Evolutionary conservation across 2,329 filamentous ascomycete genomes (phyloP).

Genomic region (Akanthomyces lecanii): DNA sequence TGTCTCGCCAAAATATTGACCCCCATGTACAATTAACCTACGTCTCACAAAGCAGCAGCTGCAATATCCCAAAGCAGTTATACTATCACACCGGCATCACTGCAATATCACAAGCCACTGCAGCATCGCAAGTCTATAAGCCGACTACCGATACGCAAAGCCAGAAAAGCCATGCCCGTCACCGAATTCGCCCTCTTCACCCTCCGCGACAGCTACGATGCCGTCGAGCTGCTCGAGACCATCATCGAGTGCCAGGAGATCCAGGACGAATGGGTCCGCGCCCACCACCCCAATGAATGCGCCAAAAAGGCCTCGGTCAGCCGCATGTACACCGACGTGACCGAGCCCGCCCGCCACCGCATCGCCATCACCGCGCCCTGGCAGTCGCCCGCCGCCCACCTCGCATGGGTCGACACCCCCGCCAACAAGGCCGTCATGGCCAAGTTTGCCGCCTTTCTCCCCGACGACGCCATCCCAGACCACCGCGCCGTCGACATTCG

Average conservation of each 20-base stretch:
- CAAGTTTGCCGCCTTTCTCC: conserved; percentile 31
- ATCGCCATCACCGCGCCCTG: conserved; percentile 44
- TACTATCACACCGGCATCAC: not conserved
- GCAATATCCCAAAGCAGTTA: not conserved
- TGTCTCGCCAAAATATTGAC: not conserved
- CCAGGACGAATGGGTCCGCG: conserved; percentile 38
- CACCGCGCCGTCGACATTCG: conserved; percentile 31
- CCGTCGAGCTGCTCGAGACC: conserved; percentile 31
- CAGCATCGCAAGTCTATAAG: no score
- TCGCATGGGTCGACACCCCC: conserved; percentile 39
- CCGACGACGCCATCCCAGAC: conserved; percentile 12
- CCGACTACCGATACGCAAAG: not conserved
- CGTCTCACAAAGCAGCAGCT: not conserved
- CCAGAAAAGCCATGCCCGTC: conserved; percentile 30
- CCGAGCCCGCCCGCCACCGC: conserved; percentile 29
- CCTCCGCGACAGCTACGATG: conserved; percentile 27
- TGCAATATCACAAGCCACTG: not conserved
- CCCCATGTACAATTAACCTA: not conserved
- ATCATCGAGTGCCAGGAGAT: conserved; percentile 30
- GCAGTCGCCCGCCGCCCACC: conserved; percentile 39
- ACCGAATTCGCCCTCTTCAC: conserved; percentile 38
- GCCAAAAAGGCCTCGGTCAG: conserved; percentile 32
- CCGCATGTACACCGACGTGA: conserved; percentile 32
- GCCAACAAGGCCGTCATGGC: conserved; percentile 37
- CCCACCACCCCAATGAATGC: conserved; percentile 34